Evolutionary conservation across 2,329 filamentous ascomycete species (phyloP).

Genomic region (Nemania bipapillata): DNA sequence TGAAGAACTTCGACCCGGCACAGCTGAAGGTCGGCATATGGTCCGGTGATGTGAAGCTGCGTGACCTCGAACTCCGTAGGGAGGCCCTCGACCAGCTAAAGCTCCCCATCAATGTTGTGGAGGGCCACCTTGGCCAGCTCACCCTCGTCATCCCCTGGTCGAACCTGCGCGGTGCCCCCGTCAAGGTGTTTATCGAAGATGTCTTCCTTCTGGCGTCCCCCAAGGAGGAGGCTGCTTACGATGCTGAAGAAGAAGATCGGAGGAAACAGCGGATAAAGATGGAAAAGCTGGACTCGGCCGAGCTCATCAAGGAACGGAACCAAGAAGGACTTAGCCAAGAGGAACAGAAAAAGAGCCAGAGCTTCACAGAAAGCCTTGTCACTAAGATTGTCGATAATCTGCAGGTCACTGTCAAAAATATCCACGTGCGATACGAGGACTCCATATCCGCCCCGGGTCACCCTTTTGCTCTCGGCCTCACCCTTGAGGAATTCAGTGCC

Average conservation of each 20-base stretch:
- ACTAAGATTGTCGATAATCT: conserved; percentile 99
- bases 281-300: conserved; percentile 96
- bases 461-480: conserved; percentile 91
- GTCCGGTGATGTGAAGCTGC: conserved; percentile 96
- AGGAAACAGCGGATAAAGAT: conserved; percentile 93
- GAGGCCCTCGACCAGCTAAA: conserved; percentile 98
- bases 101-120: conserved; percentile 94
- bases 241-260: conserved; percentile 89
- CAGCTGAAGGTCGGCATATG: conserved; percentile 99
- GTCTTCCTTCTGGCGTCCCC: conserved; percentile 94
- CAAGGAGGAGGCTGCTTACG: conserved; percentile 92
- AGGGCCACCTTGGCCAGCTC: conserved; percentile 91
- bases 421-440: conserved; percentile 98
- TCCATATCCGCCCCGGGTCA: conserved; percentile 94
- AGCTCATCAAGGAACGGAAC: conserved; percentile 90
- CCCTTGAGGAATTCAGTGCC: conserved; percentile 94
- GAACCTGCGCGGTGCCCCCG: conserved; percentile 91
- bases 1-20: conserved; percentile 98
- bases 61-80: conserved; percentile 88
- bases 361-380: conserved; percentile 92
- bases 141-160: conserved; percentile 97
- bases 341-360: conserved; percentile 97
- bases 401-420: conserved; percentile 97
- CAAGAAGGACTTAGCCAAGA: conserved; percentile 93
- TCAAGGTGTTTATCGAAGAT: conserved; percentile 95